phyloP scores from a whole-genome alignment of 768 basidiomycete genomes.

The Tricholoma hemisulphureum region DNA sequence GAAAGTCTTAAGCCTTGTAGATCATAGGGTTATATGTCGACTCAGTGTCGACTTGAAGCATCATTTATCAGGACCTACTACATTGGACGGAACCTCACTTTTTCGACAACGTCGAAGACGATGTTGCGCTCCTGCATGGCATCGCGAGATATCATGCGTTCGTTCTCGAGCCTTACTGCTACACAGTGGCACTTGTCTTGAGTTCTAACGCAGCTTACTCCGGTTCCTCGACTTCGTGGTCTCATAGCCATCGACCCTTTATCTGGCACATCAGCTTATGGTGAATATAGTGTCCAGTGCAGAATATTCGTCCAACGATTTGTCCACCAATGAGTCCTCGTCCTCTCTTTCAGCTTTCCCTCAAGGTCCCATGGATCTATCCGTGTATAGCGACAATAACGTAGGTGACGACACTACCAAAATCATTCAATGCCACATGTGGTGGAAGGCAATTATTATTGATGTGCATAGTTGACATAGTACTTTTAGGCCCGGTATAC shows the following conservation, averaged over 20 bases:
- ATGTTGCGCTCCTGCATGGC: slow-evolving; percentile 37
- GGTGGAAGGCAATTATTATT: slow-evolving; percentile 16
- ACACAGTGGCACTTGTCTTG: no score
- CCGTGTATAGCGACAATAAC: slow-evolving; percentile 33
- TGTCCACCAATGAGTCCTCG: slow-evolving; percentile 44
- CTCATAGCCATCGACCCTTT: slow-evolving; percentile 35
- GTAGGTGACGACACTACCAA: slow-evolving; percentile 23
- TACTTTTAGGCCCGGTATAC: slow-evolving; percentile 45
- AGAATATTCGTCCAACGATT: slow-evolving; percentile 34
- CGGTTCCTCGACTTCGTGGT: slow-evolving; percentile 52
- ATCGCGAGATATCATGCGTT: slow-evolving; percentile 54
- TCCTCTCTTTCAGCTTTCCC: neutral
- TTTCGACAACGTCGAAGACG: slow-evolving; percentile 32
- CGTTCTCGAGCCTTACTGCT: neutral
- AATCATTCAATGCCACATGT: slow-evolving; percentile 27
- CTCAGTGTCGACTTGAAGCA: no score
- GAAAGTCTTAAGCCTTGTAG: no score
- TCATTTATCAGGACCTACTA: no score
- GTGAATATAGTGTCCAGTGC: slow-evolving; percentile 44
- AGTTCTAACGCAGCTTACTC: neutral
- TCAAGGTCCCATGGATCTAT: neutral
- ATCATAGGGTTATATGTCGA: no score
- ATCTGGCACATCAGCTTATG: slow-evolving; percentile 60
- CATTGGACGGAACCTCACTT: slow-evolving; percentile 42
- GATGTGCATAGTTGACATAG: neutral